phyloP scores from a whole-genome alignment of 257 asterid species.

The Linaria vulgaris region DNA sequence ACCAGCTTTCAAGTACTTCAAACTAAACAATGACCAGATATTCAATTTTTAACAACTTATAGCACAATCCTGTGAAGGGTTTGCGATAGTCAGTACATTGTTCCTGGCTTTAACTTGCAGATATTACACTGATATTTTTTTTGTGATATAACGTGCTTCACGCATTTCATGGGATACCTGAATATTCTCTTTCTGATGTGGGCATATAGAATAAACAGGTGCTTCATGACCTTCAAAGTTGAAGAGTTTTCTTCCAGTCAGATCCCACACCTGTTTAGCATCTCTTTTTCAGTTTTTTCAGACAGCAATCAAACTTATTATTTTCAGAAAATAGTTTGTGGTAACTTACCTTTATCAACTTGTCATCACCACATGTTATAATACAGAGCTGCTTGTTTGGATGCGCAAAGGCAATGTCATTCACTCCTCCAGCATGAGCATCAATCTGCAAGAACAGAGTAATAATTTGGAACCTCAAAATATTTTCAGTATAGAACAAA shows the following conservation, averaged over 20 bases:
- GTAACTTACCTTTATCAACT: slow-evolving; percentile 74
- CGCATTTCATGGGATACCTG: slow-evolving; percentile 51
- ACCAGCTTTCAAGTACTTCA: slow-evolving; percentile 8
- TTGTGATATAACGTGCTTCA: not conserved
- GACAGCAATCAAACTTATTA: too few species aligned
- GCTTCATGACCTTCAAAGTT: slow-evolving; percentile 98
- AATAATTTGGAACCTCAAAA: slow-evolving; percentile 23
- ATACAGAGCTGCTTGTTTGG: slow-evolving; percentile 92
- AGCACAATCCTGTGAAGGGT: not conserved
- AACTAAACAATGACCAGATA: not conserved
- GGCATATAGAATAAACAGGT: slow-evolving; percentile 93
- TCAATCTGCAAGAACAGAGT: slow-evolving; percentile 63
- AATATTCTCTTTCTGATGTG: slow-evolving; percentile 93
- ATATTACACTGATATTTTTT: not conserved
- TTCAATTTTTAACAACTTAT: not conserved
- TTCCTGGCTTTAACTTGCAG: not conserved
- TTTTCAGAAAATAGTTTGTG: too few species aligned
- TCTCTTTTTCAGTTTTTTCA: slow-evolving; percentile 33
- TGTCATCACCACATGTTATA: slow-evolving; percentile 97
- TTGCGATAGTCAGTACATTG: not conserved
- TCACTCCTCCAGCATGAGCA: slow-evolving; percentile 91
- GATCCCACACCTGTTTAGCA: slow-evolving; percentile 90
- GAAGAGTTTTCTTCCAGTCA: slow-evolving; percentile 77
- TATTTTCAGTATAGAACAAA: slow-evolving; percentile 18
- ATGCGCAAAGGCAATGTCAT: slow-evolving; percentile 91